These are phyloP conservation scores for Cyclotella atomus DNA, from an alignment of 108 stramenopile species.

Conservation along the genomic window DNA sequence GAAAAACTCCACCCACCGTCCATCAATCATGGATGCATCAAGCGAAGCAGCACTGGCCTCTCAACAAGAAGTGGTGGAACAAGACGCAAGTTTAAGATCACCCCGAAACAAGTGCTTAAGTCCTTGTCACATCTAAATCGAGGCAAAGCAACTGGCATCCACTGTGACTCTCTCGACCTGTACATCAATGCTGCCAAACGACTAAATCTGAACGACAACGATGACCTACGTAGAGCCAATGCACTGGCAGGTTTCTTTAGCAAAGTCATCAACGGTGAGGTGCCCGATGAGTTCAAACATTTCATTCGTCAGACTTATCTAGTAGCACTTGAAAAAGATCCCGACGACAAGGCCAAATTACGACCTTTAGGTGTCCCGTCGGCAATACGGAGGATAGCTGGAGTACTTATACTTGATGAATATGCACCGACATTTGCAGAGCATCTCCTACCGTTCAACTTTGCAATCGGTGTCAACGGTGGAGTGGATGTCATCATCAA, in stretches of 20 bases:
- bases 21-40: background rate
- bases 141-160: background rate
- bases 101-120: background rate
- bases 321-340: background rate
- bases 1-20: background rate
- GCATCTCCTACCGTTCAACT: constrained; percentile 26
- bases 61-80: background rate
- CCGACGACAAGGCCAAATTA: background rate
- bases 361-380: constrained; percentile 24
- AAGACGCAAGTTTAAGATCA: background rate
- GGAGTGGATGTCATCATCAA: constrained; percentile 14
- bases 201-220: background rate
- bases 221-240: background rate
- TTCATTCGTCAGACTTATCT: background rate
- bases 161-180: background rate
- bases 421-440: background rate
- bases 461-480: constrained; percentile 13
- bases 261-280: background rate
- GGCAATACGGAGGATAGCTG: constrained; percentile 20
- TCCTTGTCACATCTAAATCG: background rate
- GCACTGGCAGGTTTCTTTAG: too few species aligned
- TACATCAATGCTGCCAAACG: background rate
- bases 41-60: background rate
- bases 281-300: background rate
- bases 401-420: background rate